Conservation (phyloP, 495 filamentous ascomycete genomes). For the Recurvomyces mirabilis region DNA sequence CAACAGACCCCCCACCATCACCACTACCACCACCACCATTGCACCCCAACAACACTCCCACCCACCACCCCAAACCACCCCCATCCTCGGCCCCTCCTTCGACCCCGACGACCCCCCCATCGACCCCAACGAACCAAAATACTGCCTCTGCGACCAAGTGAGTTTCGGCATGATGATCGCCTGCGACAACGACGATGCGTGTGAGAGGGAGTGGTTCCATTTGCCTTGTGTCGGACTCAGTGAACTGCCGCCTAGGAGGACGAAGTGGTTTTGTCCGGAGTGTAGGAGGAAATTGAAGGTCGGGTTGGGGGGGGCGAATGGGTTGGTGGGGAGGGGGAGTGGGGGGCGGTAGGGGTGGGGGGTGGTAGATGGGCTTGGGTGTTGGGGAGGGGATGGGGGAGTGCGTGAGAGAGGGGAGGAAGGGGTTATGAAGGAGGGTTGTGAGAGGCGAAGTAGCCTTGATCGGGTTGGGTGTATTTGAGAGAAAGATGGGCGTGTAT, state of each 20-base stretch:
- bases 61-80: too few species aligned
- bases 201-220: conserved; percentile 78
- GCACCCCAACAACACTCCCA: too few species aligned
- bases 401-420: too few species aligned
- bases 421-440: too few species aligned
- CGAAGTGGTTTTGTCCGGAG: conserved; percentile 92
- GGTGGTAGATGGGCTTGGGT: too few species aligned
- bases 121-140: conserved; percentile 76
- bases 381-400: conserved; percentile 5
- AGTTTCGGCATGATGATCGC: conserved; percentile 92
- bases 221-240: conserved; percentile 73
- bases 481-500: too few species aligned
- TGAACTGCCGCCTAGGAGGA: conserved; percentile 61
- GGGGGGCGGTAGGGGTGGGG: too few species aligned
- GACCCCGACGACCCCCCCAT: conserved; percentile 37
- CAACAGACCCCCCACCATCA: conserved; percentile 30
- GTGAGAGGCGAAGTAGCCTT: too few species aligned
- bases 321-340: conserved; percentile 20
- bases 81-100: conserved; percentile 2
- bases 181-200: conserved; percentile 61
- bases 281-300: conserved; percentile 47
- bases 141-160: conserved; percentile 84
- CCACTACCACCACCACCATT: conserved; percentile 27
- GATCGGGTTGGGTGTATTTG: too few species aligned
- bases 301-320: conserved; percentile 17